Evolutionary conservation across 345 rosid species (phyloP), one percentile per base, ranked within the genome.

Genomic region (Corymbia maculata): DNA sequence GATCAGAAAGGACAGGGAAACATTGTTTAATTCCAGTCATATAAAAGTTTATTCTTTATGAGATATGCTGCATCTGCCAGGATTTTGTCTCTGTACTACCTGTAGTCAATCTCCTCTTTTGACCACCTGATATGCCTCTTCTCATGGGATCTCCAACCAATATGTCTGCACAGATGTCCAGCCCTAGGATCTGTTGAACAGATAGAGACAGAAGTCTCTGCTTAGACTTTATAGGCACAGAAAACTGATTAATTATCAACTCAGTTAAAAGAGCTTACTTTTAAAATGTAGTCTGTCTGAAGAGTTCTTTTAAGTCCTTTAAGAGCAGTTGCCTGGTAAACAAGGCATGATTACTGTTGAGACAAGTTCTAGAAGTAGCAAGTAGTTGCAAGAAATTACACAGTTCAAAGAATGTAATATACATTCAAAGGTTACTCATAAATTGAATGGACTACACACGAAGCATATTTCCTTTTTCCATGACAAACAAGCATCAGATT

Each of bases 101-200:
- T 84, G 93, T 93, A 19, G 94, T 92, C 86, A 93, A 52, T 45
- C 95, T 79, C 87, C 91, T 93, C 88, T 92, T 92, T 79, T 93
- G 93, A 36, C 95, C 95, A 51, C 93, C 95, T 12, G 95, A 93
- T 36, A 93, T 90, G 57, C 95, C 94, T 87, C 94, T 88, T 89
- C 88, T 88, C 92, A 92, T 90, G 55, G 75, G 90, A 90, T 92
- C 92, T 51, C 95, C 94, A 26, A 93, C 94, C 51, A 92, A 11
- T 66, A 93, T 93, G 49, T 91, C 94, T 4, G 91, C 93, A 88
- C 94, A 93, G 32, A 92, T 86, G 59, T 93, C 95, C 36, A 93
- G 92, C 75, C 95, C 94, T 22, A 92, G 91, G 36, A 92, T 92
- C 94, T 93, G 88, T 55, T 55, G 13, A 28, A 85, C 84, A 66